Base-by-base conservation (phyloP, 2,329 filamentous ascomycete species). In the Beauveria rudraprayagi region DNA sequence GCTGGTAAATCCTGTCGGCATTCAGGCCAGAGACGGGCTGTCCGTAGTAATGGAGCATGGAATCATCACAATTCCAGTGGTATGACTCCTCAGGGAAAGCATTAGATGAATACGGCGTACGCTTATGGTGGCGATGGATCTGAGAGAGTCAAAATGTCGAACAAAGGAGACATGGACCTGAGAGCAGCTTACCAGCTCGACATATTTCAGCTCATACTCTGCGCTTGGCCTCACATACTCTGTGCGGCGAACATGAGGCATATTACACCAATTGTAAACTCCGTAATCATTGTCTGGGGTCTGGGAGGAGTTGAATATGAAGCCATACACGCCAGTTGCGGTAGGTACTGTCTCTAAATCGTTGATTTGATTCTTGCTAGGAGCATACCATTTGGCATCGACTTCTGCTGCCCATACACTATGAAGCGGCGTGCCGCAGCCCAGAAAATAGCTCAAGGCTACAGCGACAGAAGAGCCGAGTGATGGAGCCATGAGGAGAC, bases 101-200 rank as follows among this genome's bases (percentile, higher is more conserved):
- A 70, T 94, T 95, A 58, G 81, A 79, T 1, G 88, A 83, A 70
- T 94, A 94, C 0, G 90, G 90, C 0, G 90, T 94, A 24, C 91
- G 83, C 70, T 94, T 94, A 73, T 94, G 90, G 70, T 94, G 91
- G 56, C 91, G 83, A 69, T 94, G 90, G 55, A 92, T 88, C 80
- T 87, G 26, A 8, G 24, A 46, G 61, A 40, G 46, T 54, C 59
- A 63, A 46, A 30, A 55, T 46, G 43, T 52, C 26, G 4, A n/a
- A 30, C 22, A 50, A n/a, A 28, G 44, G 10, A 48, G 22, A 28
- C n/a, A 9, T 11, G 16, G 17, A n/a, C 2, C 14, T 24, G 53
- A 54, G 44, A 51, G 14, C 22, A 7, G 76, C 80, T 72, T 73
- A 89, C 85, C 67, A 92, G 76, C 74, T 93, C 90, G 8, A 93